Base-by-base conservation (phyloP, 1,284 basidiomycete species). In the Inonotus obliquus region DNA sequence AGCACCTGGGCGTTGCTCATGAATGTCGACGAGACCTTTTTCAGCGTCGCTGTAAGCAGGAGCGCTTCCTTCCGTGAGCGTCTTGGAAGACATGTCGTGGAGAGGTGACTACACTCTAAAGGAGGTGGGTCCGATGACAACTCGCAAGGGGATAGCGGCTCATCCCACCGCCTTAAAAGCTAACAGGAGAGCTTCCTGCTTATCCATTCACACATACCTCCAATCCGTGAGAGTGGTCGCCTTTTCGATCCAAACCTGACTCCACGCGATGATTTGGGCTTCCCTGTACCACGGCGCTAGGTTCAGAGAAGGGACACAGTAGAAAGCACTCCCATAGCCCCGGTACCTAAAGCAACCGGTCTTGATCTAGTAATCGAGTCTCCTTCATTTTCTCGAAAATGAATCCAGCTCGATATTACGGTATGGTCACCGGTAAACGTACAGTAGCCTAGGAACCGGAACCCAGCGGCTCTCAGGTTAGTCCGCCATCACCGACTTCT, bases 1-100 rank as follows among this genome's bases (percentile, higher is more conserved):
- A 6, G 63, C 48, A 11, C 38, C 53, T 45, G 65, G 47, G 25
- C 47, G 54, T 21, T 48, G 49, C 19, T 62, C 27, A 59, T 59
- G 60, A 39, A 63, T 47, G 49, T 60, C 60, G 38, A 80, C 69
- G 57, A 76, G 78, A 59, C 84, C 86, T 69, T 80, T 82, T 75
- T 87, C 85, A 57, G 82, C 77, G 64, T 85, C 83, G 71, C 76
- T 76, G 54, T 62, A 62, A n/a, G 56, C 55, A 32, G 60, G 60
- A 5, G 54, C 59, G 48, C 32, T 60, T 37, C 57, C 63, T 44
- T 62, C 53, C 25, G 48, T 27, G 14, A 57, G 32, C 53, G 38
- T 49, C 39, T 44, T 61, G 13, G 49, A 53, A 27, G 59, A 54
- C 59, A 64, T 58, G 19, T 29, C 52, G 41, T 44, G 25, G 63